phyloP scores from a whole-genome alignment of 306 rosid species.

The Castanospermum australe region DNA sequence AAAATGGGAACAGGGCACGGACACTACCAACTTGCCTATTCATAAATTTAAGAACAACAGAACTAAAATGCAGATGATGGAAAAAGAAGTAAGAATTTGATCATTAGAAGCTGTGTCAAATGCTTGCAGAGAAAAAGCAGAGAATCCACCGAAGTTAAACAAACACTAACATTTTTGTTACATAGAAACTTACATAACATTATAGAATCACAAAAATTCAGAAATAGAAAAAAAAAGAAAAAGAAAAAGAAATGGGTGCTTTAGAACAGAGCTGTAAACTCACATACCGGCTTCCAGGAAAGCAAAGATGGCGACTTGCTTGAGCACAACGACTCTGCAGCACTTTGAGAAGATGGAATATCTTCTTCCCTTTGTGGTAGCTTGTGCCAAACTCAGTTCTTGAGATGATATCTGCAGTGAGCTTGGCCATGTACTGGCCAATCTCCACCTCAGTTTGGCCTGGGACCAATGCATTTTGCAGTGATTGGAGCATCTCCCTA shows the following conservation, averaged over 20 bases:
- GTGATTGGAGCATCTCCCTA: slow-evolving; percentile 63
- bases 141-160: neutral
- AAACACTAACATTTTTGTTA: neutral
- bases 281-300: slow-evolving; percentile 91
- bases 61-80: slow-evolving; percentile 17
- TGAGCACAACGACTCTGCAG: slow-evolving; percentile 78
- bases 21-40: neutral
- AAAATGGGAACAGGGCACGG: neutral
- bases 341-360: slow-evolving; percentile 64
- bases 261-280: neutral
- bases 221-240: neutral
- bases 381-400: slow-evolving; percentile 76
- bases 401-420: slow-evolving; percentile 87
- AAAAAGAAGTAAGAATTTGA: neutral
- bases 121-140: neutral
- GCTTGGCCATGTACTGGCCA: slow-evolving; percentile 60
- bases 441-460: slow-evolving; percentile 75
- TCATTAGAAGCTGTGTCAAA: neutral
- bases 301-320: slow-evolving; percentile 77
- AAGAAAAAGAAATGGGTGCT: neutral
- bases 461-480: slow-evolving; percentile 40
- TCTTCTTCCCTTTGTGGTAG: slow-evolving; percentile 77
- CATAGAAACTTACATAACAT: neutral
- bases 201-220: neutral
- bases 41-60: neutral